Base-by-base conservation (phyloP, 371 early-diverging fungal species). In the Mucor piriformis region DNA sequence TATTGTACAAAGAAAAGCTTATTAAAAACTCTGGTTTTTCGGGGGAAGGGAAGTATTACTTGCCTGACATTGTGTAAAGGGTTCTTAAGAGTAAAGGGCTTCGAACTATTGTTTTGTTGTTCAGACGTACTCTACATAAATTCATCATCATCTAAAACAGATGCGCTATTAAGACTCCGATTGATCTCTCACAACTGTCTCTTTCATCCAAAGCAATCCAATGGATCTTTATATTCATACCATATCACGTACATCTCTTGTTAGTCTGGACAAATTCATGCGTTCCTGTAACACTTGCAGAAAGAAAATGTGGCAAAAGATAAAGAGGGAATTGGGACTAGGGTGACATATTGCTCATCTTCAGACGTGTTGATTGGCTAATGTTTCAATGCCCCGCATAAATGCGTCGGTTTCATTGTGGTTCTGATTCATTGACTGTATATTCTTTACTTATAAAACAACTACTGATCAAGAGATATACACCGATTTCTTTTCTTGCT, bases 1-100 rank as follows among this genome's bases (percentile, higher is more conserved):
- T 75, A 56, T 21, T 38, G 25, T 20, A 33, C 13, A 10, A 18
- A 34, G 7, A 20, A 24, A 25, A 25, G n/a, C n/a, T n/a, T n/a
- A n/a, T n/a, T n/a, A n/a, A n/a, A n/a, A n/a, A n/a, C n/a, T n/a
- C n/a, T n/a, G n/a, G n/a, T n/a, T n/a, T n/a, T n/a, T n/a, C n/a
- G n/a, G n/a, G n/a, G n/a, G n/a, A n/a, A n/a, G n/a, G n/a, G n/a
- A n/a, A 37, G 4, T 15, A 15, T n/a, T 6, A 29, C 29, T 37
- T 37, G n/a, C 38, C 38, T 15, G 38, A 37, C 38, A 37, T 37
- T 6, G 38, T 37, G 38, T 37, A 37, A 15, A 11, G 6, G n/a
- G 38, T 37, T 37, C 12, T 37, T 6, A 29, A 29, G 11, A 37
- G n/a, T 37, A 37, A 37, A 37, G n/a, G 38, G 4, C 13, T 37